These are phyloP conservation scores for Komagataella kurtzmanii DNA, from an alignment of 805 yeast species.

Conservation along the genomic window DNA sequence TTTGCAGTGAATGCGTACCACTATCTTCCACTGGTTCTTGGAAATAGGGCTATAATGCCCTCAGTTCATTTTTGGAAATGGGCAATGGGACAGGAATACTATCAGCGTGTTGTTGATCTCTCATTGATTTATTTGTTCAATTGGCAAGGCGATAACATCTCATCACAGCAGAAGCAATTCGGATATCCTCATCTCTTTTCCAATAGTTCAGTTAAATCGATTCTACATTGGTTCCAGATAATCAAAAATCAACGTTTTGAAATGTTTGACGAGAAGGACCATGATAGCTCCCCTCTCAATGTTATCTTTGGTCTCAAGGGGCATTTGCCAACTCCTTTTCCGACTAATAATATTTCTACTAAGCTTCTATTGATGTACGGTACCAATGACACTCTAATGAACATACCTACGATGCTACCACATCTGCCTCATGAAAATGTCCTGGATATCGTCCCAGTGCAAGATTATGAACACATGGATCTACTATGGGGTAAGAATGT, in stretches of 20 bases:
- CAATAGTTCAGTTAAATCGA: slow-evolving; percentile 42
- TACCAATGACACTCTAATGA: slow-evolving; percentile 69
- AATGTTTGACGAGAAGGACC: slow-evolving; percentile 34
- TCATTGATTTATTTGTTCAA: slow-evolving; percentile 32
- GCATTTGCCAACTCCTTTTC: slow-evolving; percentile 43
- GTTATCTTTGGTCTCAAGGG: slow-evolving; percentile 13
- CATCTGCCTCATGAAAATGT: slow-evolving; percentile 25
- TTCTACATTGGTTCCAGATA: slow-evolving; percentile 34
- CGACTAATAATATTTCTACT: slow-evolving; percentile 52
- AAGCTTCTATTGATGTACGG: slow-evolving; percentile 81
- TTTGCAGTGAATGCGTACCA: slow-evolving; percentile 70
- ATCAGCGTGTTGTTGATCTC: slow-evolving; percentile 29
- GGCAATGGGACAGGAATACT: slow-evolving; percentile 36
- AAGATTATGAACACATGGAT: slow-evolving; percentile 79
- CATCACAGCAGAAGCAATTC: slow-evolving; percentile 27
- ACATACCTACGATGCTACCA: slow-evolving; percentile 57
- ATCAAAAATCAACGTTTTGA: slow-evolving; percentile 32
- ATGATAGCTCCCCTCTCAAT: slow-evolving; percentile 17
- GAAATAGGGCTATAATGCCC: slow-evolving; percentile 60
- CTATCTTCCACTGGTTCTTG: slow-evolving; percentile 58
- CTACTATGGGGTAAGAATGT: slow-evolving; percentile 78
- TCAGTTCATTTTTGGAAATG: slow-evolving; percentile 49
- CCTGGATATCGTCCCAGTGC: slow-evolving; percentile 29
- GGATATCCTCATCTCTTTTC: slow-evolving; percentile 41
- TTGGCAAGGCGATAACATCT: slow-evolving; percentile 32